Conservation (phyloP, 2,329 filamentous ascomycete species). For the Amauroascus verrucosus region DNA sequence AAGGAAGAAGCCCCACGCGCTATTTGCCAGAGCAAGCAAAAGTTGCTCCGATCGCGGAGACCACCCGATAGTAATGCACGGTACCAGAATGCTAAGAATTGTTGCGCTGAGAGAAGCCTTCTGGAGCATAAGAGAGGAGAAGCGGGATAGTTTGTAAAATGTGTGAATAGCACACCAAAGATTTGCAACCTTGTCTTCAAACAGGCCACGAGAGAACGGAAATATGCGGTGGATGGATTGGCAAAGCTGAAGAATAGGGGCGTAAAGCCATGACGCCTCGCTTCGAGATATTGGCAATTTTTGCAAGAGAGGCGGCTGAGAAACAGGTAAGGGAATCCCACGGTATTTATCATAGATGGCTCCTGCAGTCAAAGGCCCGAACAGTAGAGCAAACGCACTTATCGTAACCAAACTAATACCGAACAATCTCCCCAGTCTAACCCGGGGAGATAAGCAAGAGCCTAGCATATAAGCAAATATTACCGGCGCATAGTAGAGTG, state of each 20-base stretch:
- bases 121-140: constrained; percentile 62
- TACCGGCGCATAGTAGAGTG: constrained; percentile 87
- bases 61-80: constrained; percentile 69
- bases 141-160: constrained; percentile 74
- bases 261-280: constrained; percentile 59
- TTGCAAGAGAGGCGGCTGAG: constrained; percentile 52
- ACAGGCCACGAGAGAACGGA: constrained; percentile 87
- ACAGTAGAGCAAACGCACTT: constrained; percentile 61
- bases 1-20: constrained; percentile 93
- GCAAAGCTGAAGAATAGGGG: constrained; percentile 63
- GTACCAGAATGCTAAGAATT: constrained; percentile 62
- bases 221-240: constrained; percentile 91
- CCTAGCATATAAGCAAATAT: constrained; percentile 89
- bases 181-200: constrained; percentile 98
- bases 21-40: constrained; percentile 68
- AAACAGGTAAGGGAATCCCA: constrained; percentile 51
- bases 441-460: constrained; percentile 64
- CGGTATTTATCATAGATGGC: constrained; percentile 57
- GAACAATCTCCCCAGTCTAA: constrained; percentile 59
- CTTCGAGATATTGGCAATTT: constrained; percentile 51
- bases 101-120: constrained; percentile 65
- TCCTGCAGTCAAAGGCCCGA: constrained; percentile 65
- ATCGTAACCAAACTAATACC: constrained; percentile 65
- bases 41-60: constrained; percentile 67
- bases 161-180: constrained; percentile 93